Conservation (phyloP, 1,139 yeast species). For the Blastobotrys elegans region DNA sequence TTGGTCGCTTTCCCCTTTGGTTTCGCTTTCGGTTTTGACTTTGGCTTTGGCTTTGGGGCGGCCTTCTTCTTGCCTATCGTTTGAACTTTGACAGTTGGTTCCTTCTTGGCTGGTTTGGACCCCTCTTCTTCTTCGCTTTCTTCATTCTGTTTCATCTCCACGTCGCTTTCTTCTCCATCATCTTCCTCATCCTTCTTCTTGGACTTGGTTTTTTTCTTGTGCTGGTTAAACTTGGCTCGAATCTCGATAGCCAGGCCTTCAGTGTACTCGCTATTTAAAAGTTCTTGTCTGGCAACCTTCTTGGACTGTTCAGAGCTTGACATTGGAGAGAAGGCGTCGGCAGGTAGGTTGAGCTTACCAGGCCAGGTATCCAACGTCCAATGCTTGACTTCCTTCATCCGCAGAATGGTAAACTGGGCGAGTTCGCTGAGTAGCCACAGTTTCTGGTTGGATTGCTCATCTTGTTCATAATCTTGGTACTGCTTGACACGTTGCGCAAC, state of each 20-base stretch:
- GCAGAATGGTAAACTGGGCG: constrained; percentile 60
- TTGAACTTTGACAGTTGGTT: not conserved
- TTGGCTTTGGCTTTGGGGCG: not conserved
- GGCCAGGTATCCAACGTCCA: constrained; percentile 84
- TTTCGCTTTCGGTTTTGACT: not conserved
- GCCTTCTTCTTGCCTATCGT: not conserved
- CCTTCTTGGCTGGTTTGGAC: not conserved
- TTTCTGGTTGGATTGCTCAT: constrained; percentile 26
- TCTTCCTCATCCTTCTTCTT: constrained; percentile 10
- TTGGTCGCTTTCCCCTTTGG: not conserved
- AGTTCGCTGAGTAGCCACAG: constrained; percentile 70
- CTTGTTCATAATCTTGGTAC: constrained; percentile 53
- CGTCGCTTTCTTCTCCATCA: constrained; percentile 10
- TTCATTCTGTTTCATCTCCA: not conserved
- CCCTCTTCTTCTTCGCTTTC: constrained; percentile 15
- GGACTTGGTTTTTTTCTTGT: constrained; percentile 1
- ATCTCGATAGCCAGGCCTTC: constrained; percentile 11
- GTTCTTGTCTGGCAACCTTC: constrained; percentile 37
- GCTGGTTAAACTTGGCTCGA: constrained; percentile 6
- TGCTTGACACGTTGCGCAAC: constrained; percentile 77
- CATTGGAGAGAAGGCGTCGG: constrained; percentile 61
- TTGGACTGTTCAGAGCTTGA: constrained; percentile 30
- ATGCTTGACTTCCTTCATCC: constrained; percentile 49
- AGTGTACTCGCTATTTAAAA: constrained; percentile 41
- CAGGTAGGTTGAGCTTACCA: constrained; percentile 62